Evolutionary conservation across 2,329 filamentous ascomycete genomes (phyloP).

Genomic region (Ophiostoma piceae): DNA sequence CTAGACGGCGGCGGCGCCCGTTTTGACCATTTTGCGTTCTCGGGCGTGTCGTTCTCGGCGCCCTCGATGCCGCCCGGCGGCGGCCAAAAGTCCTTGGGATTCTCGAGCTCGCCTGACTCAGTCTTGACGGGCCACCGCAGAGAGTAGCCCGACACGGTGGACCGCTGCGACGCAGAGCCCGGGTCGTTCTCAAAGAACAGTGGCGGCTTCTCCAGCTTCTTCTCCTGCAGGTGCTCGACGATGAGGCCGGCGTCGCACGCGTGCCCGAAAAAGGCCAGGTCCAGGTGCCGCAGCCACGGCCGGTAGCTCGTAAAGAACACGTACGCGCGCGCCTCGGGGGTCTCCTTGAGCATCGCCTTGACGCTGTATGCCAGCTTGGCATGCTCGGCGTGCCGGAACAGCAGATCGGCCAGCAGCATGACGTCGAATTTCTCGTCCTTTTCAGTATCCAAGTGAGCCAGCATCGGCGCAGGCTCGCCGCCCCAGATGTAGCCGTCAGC

Average conservation of each 20-base stretch:
- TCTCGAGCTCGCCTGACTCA: neutral
- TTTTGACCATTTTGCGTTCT: neutral
- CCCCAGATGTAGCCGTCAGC: conserved; percentile 83
- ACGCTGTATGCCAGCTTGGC: conserved; percentile 69
- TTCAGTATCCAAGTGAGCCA: conserved; percentile 45
- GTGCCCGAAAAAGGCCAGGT: conserved; percentile 79
- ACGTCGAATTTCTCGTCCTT: conserved; percentile 60
- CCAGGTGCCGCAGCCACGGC: conserved; percentile 81
- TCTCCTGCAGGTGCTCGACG: conserved; percentile 76
- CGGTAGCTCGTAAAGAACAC: conserved; percentile 95
- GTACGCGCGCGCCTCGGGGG: conserved; percentile 57
- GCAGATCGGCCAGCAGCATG: conserved; percentile 77
- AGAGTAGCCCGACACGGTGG: conserved; percentile 76
- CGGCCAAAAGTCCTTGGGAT: conserved; percentile 24
- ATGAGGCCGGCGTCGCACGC: conserved; percentile 64
- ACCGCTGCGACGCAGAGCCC: conserved; percentile 73
- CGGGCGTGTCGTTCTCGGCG: neutral
- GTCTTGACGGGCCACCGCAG: conserved; percentile 54
- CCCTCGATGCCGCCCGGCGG: conserved; percentile 20
- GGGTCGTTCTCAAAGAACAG: conserved; percentile 87
- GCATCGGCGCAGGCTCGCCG: conserved; percentile 52
- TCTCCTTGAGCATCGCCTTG: conserved; percentile 56
- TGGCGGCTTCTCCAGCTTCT: conserved; percentile 68
- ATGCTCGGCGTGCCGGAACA: conserved; percentile 90
- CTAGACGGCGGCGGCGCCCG: neutral